Base-by-base conservation (phyloP, 345 rosid genomes). In the Passiflora organensis region DNA sequence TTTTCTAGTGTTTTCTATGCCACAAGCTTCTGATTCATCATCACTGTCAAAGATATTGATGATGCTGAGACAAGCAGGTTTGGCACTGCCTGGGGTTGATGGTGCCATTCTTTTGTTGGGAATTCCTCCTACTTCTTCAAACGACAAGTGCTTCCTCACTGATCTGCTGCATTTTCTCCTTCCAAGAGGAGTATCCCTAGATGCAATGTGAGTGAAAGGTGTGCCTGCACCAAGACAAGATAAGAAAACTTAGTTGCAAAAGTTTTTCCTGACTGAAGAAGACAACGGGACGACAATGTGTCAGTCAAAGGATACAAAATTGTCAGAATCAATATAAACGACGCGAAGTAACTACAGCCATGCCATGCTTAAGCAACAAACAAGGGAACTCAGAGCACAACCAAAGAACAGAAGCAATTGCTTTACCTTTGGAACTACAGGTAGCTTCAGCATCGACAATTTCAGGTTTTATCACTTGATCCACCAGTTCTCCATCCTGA, bases 11-110 rank as follows among this genome's bases (percentile, higher is more conserved):
- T 2, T 19, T 43, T 32, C 51, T 10, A 8, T n/a, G 4, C 19
- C 20, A 10, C 6, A n/a, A n/a, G 23, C 24, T 38, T 67, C 62
- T 41, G 44, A 54, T 70, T 72, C 73, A 61, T 82, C 81, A 42
- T 86, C 86, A 63, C 76, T 60, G 58, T 76, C 89, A 64, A 28
- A 51, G 53, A 83, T 51, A 64, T 80, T 60, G 53, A 80, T 80
- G 51, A 80, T 45, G 55, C 58, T 59, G 16, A 22, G 34, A 59
- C 58, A 19, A 12, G 52, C 19, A 41, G 51, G 64, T 50, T 50
- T 58, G 12, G 55, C n/a, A 59, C 56, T 61, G 18, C 48, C 60
- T 3, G 84, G 78, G 4, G 84, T 74, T 17, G 81, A 53, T 52
- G 89, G 83, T 37, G 74, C 75, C 41, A 76, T 69, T 63, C 67